Base-by-base conservation (phyloP, 176 grass and related monocot genomes). In the Avena insularis region DNA sequence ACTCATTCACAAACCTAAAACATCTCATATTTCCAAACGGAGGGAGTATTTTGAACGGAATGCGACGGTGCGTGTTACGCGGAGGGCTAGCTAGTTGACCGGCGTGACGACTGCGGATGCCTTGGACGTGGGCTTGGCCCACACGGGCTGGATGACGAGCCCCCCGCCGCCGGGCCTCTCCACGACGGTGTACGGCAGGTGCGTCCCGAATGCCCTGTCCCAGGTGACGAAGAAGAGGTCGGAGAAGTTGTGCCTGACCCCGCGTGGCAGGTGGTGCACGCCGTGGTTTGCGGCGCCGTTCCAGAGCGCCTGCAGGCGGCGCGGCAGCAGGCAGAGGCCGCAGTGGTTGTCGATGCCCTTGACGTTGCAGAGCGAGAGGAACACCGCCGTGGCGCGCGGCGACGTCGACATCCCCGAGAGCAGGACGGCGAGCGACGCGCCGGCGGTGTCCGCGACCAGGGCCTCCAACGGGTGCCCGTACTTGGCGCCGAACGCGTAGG, bases 391-490 rank as follows among this genome's bases (percentile, higher is more conserved):
- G 71, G 71, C 6, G 71, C 46, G 71, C 46, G 46, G 71, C 12
- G 71, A 74, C 45, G 45, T 49, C 71, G 71, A 75, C 71, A 50
- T 50, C 46, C 71, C 71, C 46, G 46, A 75, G 71, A 23, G n/a
- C 21, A 75, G 46, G 71, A 75, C 51, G 6, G 86, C 59, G 1
- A 83, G 57, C 56, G 71, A 81, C 1, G 59, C 86, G 21, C 80
- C 71, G 29, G 64, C n/a, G 12, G 71, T 88, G 71, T 88, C 80
- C 0, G 67, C 11, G 80, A 88, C 61, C 58, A 88, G 47, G 47
- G 80, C 86, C 80, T 88, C 86, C 15, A 76, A 55, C 1, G 86
- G 86, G 71, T 88, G 86, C 47, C 82, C 77, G 72, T 88, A 88
- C 31, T 83, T 61, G 58, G 57, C 75, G 33, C 86, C 86, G 31